A percentile compares a stretch with the other conserved stretches of the same genome.
phyloP scores from a whole-genome alignment of 2,329 filamentous ascomycete genomes.

The Rhynchosporium agropyri region DNA sequence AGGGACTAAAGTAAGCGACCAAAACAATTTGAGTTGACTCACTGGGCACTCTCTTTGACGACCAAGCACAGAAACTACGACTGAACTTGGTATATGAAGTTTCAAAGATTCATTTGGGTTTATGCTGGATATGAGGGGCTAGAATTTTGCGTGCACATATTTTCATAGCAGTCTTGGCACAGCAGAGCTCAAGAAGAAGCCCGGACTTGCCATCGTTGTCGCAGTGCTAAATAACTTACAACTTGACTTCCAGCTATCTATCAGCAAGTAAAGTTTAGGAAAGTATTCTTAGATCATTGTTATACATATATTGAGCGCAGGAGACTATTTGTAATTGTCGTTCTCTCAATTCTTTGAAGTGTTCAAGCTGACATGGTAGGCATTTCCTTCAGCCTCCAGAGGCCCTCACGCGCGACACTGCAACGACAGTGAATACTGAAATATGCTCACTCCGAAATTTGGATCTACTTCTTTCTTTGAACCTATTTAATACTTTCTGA shows the following conservation, averaged over 20 bases:
- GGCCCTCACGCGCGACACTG: not conserved
- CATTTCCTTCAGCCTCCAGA: not conserved
- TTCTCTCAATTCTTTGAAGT: slow-evolving; percentile 1
- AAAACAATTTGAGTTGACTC: not conserved
- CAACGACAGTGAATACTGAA: not conserved
- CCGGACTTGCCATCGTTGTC: too few species aligned
- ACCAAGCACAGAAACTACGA: not conserved
- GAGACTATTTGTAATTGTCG: not conserved
- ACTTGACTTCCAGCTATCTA: too few species aligned
- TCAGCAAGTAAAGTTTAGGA: not conserved
- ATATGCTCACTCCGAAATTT: too few species aligned
- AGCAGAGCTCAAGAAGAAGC: too few species aligned
- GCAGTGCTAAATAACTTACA: too few species aligned
- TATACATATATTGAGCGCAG: not conserved
- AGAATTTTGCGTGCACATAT: too few species aligned
- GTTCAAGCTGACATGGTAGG: not conserved
- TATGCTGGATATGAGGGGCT: too few species aligned
- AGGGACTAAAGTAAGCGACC: not conserved
- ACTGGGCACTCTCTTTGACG: not conserved
- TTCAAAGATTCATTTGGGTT: too few species aligned
- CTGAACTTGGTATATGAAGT: too few species aligned
- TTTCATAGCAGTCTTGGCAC: too few species aligned
- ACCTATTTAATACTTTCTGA: too few species aligned
- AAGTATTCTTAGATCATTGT: not conserved
- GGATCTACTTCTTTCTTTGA: too few species aligned